Percentiles rank a stretch among this genome's conserved stretches.
Evolutionary conservation across 116 monocot genomes (phyloP).

Genomic region (Dioscorea cayenensis): DNA sequence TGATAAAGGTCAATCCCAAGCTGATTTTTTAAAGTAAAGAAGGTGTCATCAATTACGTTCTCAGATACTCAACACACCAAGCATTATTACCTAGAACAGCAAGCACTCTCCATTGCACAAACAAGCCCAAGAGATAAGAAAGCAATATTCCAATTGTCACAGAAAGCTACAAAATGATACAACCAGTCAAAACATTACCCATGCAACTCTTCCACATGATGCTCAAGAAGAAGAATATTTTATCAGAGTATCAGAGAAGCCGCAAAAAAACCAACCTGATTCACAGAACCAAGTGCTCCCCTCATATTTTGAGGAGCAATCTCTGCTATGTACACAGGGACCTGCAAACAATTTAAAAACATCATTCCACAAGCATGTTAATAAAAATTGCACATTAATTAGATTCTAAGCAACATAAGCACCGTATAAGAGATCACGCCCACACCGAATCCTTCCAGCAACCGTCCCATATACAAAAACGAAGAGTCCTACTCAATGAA

Average conservation of each 20-base stretch:
- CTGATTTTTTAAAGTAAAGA: too few relatives aligned
- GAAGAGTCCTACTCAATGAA: conserved; percentile 55
- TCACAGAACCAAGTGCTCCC: conserved; percentile 83
- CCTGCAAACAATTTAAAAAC: conserved; percentile 33
- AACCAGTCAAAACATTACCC: neutral
- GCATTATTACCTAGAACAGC: conserved; percentile 62
- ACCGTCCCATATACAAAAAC: conserved; percentile 85
- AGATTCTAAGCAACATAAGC: too few relatives aligned
- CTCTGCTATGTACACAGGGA: conserved; percentile 95
- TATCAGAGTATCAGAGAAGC: neutral
- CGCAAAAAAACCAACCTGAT: conserved; percentile 49
- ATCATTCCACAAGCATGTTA: neutral
- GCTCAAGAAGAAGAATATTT: neutral
- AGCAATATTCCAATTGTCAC: conserved; percentile 82
- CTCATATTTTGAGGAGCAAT: conserved; percentile 89
- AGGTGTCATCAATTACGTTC: too few relatives aligned
- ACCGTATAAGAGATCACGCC: conserved; percentile 88
- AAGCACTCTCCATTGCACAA: conserved; percentile 82
- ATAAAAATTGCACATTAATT: too few relatives aligned
- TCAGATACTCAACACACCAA: too few relatives aligned
- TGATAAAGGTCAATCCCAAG: too few relatives aligned
- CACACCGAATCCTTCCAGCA: conserved; percentile 94
- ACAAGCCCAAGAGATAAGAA: conserved; percentile 79
- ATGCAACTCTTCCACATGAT: neutral
- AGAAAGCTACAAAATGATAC: conserved; percentile 51